Conservation (phyloP, 768 basidiomycete genomes). For the Boletus rufocinnamomeus region DNA sequence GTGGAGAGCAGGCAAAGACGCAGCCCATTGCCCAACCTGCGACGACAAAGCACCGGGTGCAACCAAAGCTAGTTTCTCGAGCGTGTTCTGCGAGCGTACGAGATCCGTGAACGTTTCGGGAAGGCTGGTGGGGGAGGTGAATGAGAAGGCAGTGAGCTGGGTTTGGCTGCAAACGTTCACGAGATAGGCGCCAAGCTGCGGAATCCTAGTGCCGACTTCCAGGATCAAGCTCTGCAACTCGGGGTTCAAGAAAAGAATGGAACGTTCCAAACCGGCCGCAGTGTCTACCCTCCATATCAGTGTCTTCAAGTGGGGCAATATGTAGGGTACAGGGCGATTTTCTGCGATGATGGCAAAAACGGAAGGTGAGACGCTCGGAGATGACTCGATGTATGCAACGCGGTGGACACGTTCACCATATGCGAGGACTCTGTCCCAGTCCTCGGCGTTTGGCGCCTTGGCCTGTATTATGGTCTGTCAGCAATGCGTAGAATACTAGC, state of each 20-base stretch:
- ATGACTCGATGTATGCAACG: conserved; percentile 67
- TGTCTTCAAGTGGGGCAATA: conserved; percentile 69
- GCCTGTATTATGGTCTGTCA: conserved; percentile 40
- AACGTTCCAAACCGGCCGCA: conserved; percentile 62
- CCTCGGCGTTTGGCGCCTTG: conserved; percentile 60
- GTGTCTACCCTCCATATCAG: conserved; percentile 75
- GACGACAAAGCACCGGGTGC: conserved; percentile 75
- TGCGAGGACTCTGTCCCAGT: conserved; percentile 66
- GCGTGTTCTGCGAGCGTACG: conserved; percentile 53
- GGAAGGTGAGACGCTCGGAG: conserved; percentile 61
- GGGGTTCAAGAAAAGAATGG: conserved; percentile 65
- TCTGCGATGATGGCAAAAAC: conserved; percentile 71
- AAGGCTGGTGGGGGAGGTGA: conserved; percentile 67
- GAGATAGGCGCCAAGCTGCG: conserved; percentile 63
- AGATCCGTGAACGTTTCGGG: conserved; percentile 73
- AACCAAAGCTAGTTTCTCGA: conserved; percentile 65
- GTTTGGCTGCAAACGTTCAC: conserved; percentile 63
- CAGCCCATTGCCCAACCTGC: conserved; percentile 74
- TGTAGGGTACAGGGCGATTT: conserved; percentile 58
- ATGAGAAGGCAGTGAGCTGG: conserved; percentile 65
- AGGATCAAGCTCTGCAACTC: conserved; percentile 59
- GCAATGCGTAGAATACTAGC: background rate
- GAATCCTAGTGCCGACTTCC: conserved; percentile 58
- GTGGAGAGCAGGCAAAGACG: conserved; percentile 61
- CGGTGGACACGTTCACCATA: conserved; percentile 71